Base-by-base conservation (phyloP, 768 basidiomycete genomes). In the Boletus tylopilopsis region DNA sequence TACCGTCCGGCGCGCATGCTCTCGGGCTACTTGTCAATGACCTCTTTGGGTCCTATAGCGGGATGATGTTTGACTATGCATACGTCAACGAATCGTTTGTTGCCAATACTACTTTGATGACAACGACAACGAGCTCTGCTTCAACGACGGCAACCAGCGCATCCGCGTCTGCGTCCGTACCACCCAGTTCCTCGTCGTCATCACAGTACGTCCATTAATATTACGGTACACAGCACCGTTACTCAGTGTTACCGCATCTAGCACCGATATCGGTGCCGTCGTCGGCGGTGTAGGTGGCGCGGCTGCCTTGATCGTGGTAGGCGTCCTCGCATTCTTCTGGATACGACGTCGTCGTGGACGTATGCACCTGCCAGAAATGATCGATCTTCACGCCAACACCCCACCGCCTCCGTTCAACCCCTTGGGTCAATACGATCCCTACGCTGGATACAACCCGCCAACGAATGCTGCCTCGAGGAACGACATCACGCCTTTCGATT, bases 11-110 rank as follows among this genome's bases (percentile, higher is more conserved):
- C 6, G 23, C 36, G 43, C 60, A 59, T 21, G 39, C 51, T 8
- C 42, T 57, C 11, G 27, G 4, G 4, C 34, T 62, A 25, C 50
- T 55, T 25, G 34, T 63, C 38, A 60, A 60, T 10, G 50, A 63
- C 30, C 51, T 60, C 19, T 49, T 40, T n/a, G 62, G 61, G 12
- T 56, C 61, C 1, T 61, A 56, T 32, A 61, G 48, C 4, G 51
- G 53, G 5, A 61, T 59, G 59, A 64, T 59, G 62, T 64, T 63
- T 12, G 62, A 61, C 43, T 59, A 59, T 36, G 60, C 54, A 24
- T 54, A 50, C 22, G 37, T 63, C 50, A 63, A 58, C 27, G 56
- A 63, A 37, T 57, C 50, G 0, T 3, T 54, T 3, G 62, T 57
- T 25, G 23, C 44, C 18, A 55, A 29, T 34, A 15, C 55, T 8